phyloP scores from a whole-genome alignment of 192 early-diverging fungal genomes.

The Coemansia javaensis region DNA sequence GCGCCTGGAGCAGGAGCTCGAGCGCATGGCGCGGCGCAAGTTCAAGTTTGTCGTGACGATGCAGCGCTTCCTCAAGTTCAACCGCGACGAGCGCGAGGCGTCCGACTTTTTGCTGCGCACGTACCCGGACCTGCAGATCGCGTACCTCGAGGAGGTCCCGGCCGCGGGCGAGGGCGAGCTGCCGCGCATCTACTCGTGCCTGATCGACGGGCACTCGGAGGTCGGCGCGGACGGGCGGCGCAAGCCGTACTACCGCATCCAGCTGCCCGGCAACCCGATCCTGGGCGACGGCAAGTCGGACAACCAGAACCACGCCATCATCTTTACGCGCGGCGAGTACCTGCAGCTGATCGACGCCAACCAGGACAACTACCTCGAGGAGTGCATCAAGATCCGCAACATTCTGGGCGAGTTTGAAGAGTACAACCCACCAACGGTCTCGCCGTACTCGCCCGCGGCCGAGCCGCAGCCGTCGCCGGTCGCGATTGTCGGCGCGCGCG shows the following conservation, averaged over 20 bases:
- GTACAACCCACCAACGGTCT: slow-evolving; percentile 58
- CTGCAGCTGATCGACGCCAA: slow-evolving; percentile 84
- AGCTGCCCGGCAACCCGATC: slow-evolving; percentile 79
- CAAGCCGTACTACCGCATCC: slow-evolving; percentile 71
- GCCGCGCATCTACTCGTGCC: slow-evolving; percentile 54
- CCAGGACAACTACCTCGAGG: slow-evolving; percentile 91
- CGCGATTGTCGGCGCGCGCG: slow-evolving; percentile 81
- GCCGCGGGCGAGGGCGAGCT: slow-evolving; percentile 58
- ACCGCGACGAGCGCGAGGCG: slow-evolving; percentile 67
- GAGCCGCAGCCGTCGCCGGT: slow-evolving; percentile 63
- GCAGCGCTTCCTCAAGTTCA: slow-evolving; percentile 80
- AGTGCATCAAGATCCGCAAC: slow-evolving; percentile 82
- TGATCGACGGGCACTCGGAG: slow-evolving; percentile 78
- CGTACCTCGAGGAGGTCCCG: slow-evolving; percentile 71
- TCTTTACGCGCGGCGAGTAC: slow-evolving; percentile 84
- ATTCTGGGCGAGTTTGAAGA: slow-evolving; percentile 83
- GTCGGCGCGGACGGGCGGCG: slow-evolving; percentile 63
- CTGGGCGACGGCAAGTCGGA: slow-evolving; percentile 90
- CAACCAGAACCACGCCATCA: slow-evolving; percentile 84
- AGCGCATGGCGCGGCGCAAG: slow-evolving; percentile 66
- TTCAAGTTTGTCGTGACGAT: slow-evolving; percentile 81
- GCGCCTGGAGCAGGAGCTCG: slow-evolving; percentile 64
- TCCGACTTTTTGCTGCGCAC: slow-evolving; percentile 70
- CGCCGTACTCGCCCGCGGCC: slow-evolving; percentile 65
- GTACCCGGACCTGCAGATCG: slow-evolving; percentile 75